Conservation (phyloP, 768 basidiomycete genomes). For the Inosperma sp. region DNA sequence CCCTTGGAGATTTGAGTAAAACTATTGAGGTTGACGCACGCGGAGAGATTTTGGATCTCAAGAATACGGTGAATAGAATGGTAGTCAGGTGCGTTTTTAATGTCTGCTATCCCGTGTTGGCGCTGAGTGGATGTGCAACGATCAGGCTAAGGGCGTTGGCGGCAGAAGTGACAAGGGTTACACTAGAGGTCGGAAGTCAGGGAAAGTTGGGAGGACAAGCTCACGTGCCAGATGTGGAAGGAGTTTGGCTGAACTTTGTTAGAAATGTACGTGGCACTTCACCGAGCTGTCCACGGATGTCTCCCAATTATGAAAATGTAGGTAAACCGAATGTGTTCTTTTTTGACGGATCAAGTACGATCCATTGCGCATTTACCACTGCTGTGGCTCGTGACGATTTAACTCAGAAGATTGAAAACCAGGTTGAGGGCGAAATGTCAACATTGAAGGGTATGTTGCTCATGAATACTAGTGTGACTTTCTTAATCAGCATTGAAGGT, state of each 20-base stretch:
- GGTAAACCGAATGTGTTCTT: slow-evolving; percentile 80
- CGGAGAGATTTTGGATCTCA: too few species aligned
- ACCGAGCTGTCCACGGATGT: neutral
- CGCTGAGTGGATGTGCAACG: too few species aligned
- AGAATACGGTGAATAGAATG: slow-evolving; percentile 43
- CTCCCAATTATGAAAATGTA: slow-evolving; percentile 15
- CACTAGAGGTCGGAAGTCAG: slow-evolving; percentile 67
- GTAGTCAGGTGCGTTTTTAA: slow-evolving; percentile 34
- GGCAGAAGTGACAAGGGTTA: slow-evolving; percentile 79
- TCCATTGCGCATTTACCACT: slow-evolving; percentile 83
- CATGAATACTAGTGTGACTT: neutral
- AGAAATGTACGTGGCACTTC: slow-evolving; percentile 50
- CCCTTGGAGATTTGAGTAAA: too few species aligned
- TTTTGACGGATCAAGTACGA: slow-evolving; percentile 74
- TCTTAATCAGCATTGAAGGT: neutral
- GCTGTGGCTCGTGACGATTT: slow-evolving; percentile 88
- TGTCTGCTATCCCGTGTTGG: neutral
- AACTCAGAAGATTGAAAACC: slow-evolving; percentile 89
- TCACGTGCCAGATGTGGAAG: slow-evolving; percentile 80
- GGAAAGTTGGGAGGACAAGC: slow-evolving; percentile 72
- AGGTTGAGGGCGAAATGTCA: slow-evolving; percentile 81
- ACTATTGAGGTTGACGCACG: too few species aligned
- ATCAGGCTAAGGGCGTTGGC: slow-evolving; percentile 62
- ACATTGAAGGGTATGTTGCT: slow-evolving; percentile 55
- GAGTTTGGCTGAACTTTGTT: slow-evolving; percentile 79